Base-by-base conservation (phyloP, 192 early-diverging fungal species). In the Helicostylum pulchrum region DNA sequence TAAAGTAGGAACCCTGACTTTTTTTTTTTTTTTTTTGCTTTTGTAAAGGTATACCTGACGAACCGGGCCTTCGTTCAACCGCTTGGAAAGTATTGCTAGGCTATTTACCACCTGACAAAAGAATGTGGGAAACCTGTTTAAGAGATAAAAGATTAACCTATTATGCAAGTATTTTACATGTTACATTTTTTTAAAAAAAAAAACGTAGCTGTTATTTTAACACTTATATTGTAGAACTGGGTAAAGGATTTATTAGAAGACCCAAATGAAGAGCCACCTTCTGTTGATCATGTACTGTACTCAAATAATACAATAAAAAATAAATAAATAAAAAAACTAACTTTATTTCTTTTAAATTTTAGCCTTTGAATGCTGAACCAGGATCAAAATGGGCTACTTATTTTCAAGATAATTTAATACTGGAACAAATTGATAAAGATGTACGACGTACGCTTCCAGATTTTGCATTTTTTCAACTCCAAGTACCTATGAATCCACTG, bases 381-480 rank as follows among this genome's bases (percentile, higher is more conserved):
- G 74, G 72, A 56, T 80, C 84, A 12, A 86, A 87, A 59, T 59
- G 57, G 57, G 57, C 57, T 21, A 44, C 68, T 42, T 86, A 85
- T 67, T 85, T 88, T 43, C 68, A 83, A 55, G 85, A 89, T 47
- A 80, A 83, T 46, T 66, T 54, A 10, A 78, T 80, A 6, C 57
- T 89, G 12, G 86, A 91, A 34, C 88, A 91, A 66, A 90, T 91
- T 23, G 87, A 90, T 73, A 89, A 87, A 61, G 89, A 92, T 67
- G 84, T 90, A 3, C 55, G 88, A 46, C 73, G 89, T 15, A 91
- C 90, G 7, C 72, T 91, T 21, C 88, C 90, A 4, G 88, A 91
- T 56, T 75, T 91, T 58, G 83, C 84, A 0, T 91, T 92, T 72
- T 91, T 92, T 60, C 87, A 86, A 62, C 77, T 75, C 4, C 84